phyloP scores from a whole-genome alignment of 2,329 filamentous ascomycete genomes.

The Apiospora hydei region DNA sequence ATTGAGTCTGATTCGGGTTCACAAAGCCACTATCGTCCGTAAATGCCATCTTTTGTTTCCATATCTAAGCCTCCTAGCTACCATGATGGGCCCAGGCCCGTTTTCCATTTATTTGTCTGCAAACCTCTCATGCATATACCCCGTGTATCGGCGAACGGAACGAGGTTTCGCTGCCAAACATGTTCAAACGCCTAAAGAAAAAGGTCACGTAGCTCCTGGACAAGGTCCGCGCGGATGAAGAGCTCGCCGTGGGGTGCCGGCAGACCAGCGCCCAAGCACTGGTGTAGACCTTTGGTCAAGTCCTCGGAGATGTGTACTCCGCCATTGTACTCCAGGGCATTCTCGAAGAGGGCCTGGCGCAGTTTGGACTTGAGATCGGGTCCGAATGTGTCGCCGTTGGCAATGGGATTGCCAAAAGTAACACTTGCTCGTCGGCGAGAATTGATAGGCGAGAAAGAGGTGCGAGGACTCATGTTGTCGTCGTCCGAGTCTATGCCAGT shows the following conservation, averaged over 20 bases:
- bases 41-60: background rate
- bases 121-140: background rate
- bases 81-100: background rate
- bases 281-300: background rate
- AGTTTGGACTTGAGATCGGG: background rate
- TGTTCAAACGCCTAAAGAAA: background rate
- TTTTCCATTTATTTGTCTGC: background rate
- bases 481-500: background rate
- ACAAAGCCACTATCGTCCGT: background rate
- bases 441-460: background rate
- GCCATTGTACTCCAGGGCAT: background rate
- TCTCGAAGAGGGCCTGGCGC: slow-evolving; percentile 1
- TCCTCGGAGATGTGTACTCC: background rate
- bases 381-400: background rate
- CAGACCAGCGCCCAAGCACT: slow-evolving; percentile 8
- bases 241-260: slow-evolving; percentile 4
- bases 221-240: background rate
- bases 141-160: background rate
- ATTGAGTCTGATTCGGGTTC: background rate
- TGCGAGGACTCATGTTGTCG: too few relatives aligned
- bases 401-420: background rate
- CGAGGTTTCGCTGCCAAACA: background rate
- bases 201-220: background rate
- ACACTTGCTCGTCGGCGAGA: background rate
- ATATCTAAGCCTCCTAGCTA: background rate